Evolutionary conservation across 176 grass and related monocot genomes (phyloP).

Genomic region (Carex myosuroides): DNA sequence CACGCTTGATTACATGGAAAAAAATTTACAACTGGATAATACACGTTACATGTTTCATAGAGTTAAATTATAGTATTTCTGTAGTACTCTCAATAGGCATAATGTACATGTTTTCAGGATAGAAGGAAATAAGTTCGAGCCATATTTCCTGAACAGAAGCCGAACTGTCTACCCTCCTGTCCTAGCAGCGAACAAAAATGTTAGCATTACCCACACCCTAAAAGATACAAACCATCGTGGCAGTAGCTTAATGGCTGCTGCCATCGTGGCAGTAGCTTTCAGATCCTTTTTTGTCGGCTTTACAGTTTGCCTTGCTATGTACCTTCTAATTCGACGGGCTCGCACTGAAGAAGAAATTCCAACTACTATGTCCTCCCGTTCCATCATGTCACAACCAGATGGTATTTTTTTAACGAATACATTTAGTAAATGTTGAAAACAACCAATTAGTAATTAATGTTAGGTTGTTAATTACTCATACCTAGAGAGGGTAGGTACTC

Average conservation of each 20-base stretch:
- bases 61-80: not conserved
- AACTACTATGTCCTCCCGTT: not conserved
- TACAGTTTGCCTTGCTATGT: constrained; percentile 40
- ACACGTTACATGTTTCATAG: not conserved
- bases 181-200: constrained; percentile 39
- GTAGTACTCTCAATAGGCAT: constrained; percentile 15
- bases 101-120: constrained; percentile 47
- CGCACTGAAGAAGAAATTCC: constrained; percentile 22
- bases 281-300: constrained; percentile 36
- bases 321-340: constrained; percentile 10
- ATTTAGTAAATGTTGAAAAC: not conserved
- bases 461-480: no score
- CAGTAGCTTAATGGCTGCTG: not conserved
- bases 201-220: constrained; percentile 22
- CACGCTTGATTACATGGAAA: not conserved
- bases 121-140: constrained; percentile 61
- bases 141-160: constrained; percentile 22
- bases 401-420: constrained; percentile 1
- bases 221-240: constrained; percentile 26
- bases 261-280: constrained; percentile 29
- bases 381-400: not conserved
- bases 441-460: no score
- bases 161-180: constrained; percentile 12
- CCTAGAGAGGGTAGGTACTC: no score
- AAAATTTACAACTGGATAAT: not conserved